phyloP scores from a whole-genome alignment of 2,329 filamentous ascomycete genomes.

The Arthrobotrys conoides region DNA sequence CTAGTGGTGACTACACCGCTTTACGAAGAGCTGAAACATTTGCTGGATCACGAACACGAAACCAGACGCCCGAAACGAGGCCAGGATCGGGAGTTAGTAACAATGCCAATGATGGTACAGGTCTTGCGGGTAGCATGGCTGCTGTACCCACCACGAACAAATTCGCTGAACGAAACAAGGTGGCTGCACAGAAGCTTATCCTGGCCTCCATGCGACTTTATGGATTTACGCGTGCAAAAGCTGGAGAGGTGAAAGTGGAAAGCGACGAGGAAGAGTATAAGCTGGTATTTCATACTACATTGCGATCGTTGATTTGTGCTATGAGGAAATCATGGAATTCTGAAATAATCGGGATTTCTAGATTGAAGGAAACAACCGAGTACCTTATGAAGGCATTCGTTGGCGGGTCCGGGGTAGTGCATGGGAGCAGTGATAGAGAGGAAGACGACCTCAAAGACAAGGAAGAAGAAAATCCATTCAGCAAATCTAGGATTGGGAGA shows the following conservation, averaged over 20 bases:
- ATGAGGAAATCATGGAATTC: slow-evolving; percentile 51
- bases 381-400: slow-evolving; percentile 58
- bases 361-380: slow-evolving; percentile 50
- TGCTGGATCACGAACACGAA: slow-evolving; percentile 12
- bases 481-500: slow-evolving; percentile 23
- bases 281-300: slow-evolving; percentile 43
- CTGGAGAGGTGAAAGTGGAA: slow-evolving; percentile 45
- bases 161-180: slow-evolving; percentile 51
- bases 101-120: neutral
- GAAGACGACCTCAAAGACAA: slow-evolving; percentile 29
- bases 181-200: slow-evolving; percentile 41
- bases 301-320: slow-evolving; percentile 32
- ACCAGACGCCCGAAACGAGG: slow-evolving; percentile 39
- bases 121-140: neutral
- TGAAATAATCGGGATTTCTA: slow-evolving; percentile 35
- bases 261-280: slow-evolving; percentile 54
- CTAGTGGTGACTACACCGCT: slow-evolving; percentile 19
- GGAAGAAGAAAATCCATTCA: slow-evolving; percentile 53
- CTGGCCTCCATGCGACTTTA: slow-evolving; percentile 55
- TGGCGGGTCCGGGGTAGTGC: slow-evolving; percentile 35
- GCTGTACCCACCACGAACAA: slow-evolving; percentile 20
- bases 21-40: slow-evolving; percentile 50
- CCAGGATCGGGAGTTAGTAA: slow-evolving; percentile 14
- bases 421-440: slow-evolving; percentile 50
- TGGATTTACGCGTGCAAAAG: slow-evolving; percentile 44